A percentile compares a stretch with the other conserved stretches of the same genome.
Conservation (phyloP, 2,329 filamentous ascomycete species). For the Aspergillus sp. region DNA sequence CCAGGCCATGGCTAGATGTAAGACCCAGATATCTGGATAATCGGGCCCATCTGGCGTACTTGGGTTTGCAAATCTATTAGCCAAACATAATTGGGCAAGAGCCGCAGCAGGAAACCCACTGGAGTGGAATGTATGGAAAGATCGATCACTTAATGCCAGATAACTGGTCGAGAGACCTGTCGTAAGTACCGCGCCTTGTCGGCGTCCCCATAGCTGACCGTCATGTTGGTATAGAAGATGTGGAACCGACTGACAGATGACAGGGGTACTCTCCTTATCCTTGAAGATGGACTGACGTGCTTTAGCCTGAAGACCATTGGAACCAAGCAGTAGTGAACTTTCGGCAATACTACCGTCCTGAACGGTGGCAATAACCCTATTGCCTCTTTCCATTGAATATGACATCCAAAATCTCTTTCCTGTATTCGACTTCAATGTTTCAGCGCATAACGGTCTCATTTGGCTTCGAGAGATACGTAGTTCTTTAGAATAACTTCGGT, state of each 20-base stretch:
- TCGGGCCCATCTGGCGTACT: constrained; percentile 9
- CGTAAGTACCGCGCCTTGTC: constrained; percentile 7
- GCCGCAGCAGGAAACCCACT: constrained; percentile 1
- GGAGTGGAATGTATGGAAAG: constrained; percentile 9
- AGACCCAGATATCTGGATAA: constrained; percentile 7
- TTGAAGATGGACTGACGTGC: constrained; percentile 4
- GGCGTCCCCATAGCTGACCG: constrained; percentile 1
- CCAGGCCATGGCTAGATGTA: constrained; percentile 10
- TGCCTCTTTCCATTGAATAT: constrained; percentile 3
- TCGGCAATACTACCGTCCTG: neutral
- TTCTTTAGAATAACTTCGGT: constrained; percentile 4
- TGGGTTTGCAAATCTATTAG: neutral
- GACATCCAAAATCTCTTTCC: constrained; percentile 3
- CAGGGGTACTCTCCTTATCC: neutral
- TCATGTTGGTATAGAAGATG: constrained; percentile 12
- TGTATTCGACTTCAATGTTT: constrained; percentile 5
- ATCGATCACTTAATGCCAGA: constrained; percentile 7
- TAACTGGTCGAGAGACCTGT: constrained; percentile 5
- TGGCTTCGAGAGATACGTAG: constrained; percentile 6
- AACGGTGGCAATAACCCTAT: constrained; percentile 1
- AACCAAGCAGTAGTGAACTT: constrained; percentile 1
- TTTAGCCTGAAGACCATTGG: constrained; percentile 1
- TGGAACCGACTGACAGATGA: constrained; percentile 7
- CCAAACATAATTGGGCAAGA: neutral
- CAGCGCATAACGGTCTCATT: constrained; percentile 5